These are phyloP conservation scores for Penicillium capsulatum DNA, from an alignment of 2,329 filamentous ascomycete genomes.

Conservation along the genomic window DNA sequence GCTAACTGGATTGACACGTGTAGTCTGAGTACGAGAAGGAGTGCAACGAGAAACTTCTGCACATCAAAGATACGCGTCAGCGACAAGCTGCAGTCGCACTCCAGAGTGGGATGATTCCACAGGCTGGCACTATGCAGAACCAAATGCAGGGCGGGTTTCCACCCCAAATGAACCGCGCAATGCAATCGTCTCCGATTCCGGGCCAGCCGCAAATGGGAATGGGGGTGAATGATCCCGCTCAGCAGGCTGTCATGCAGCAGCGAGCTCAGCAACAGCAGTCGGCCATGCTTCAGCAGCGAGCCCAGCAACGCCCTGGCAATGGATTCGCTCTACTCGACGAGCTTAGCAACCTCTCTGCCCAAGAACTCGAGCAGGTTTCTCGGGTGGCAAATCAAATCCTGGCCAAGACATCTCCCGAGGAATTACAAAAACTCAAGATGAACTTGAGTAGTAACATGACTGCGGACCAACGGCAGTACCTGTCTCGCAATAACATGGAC, in stretches of 20 bases:
- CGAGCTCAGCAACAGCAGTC: constrained; percentile 33
- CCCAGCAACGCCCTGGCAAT: constrained; percentile 29
- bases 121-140: constrained; percentile 36
- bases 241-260: constrained; percentile 34
- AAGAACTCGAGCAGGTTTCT: constrained; percentile 45
- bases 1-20: too few species aligned
- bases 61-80: constrained; percentile 44
- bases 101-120: constrained; percentile 17
- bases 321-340: constrained; percentile 33
- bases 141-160: constrained; percentile 46
- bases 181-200: constrained; percentile 49
- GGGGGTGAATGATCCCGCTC: constrained; percentile 32
- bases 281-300: constrained; percentile 28
- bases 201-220: constrained; percentile 38
- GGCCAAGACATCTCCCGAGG: constrained; percentile 41
- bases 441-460: constrained; percentile 46
- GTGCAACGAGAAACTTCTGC: constrained; percentile 43
- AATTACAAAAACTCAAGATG: constrained; percentile 47
- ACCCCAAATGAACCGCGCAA: constrained; percentile 48
- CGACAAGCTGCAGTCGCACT: constrained; percentile 40
- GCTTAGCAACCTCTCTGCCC: constrained; percentile 33
- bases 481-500: constrained; percentile 46
- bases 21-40: constrained; percentile 44
- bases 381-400: constrained; percentile 47
- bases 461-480: constrained; percentile 46